Base-by-base conservation (phyloP, 352 stramenopile species). In the Thalassiosira livingstoniorum region DNA sequence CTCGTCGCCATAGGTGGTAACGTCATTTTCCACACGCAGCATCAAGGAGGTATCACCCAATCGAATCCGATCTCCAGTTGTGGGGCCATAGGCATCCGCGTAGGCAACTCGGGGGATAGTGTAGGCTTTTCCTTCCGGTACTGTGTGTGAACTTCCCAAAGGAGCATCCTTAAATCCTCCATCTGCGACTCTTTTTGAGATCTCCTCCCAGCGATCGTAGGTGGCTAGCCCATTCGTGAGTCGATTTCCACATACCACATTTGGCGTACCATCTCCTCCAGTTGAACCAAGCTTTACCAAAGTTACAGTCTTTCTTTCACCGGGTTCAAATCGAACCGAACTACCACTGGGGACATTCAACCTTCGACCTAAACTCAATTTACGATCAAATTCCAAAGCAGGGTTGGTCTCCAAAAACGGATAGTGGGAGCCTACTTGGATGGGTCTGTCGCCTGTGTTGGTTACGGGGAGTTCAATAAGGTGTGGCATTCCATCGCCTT, bases 281-380 rank as follows among this genome's bases (percentile, higher is more conserved):
- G n/a, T n/a, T n/a, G n/a, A n/a, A 11, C 91, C 96, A 79, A 99
- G 97, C 4, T 94, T 89, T 0, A 98, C 95, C 27, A 98, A 93
- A 1, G 95, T 97, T 25, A 99, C 95, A 0, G 95, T 98, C 86
- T 99, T 99, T 62, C 92, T 91, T 77, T 99, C 97, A 4, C 97
- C 97, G 0, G 97, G 97, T 90, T 99, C 97, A 79, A 99, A 99
- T 34, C 97, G 93, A 31, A 99, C 96, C 15, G 96, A 95, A 7
- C 95, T 79, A 27, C 96, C 96, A 1, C 92, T 95, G 0, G 96
- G 92, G 73, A 99, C 97, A 90, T 99, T 98, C 0, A 99, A 88
- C 2, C 97, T 93, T 73, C 96, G 93, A n/a, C 97, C 97, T 82
- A 98, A 97, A 4, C 96, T 92, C 7, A 92, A 64, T 29, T 80